These are phyloP conservation scores for Guyanaporus albipodus DNA, from an alignment of 768 basidiomycete species.

Conservation along the genomic window DNA sequence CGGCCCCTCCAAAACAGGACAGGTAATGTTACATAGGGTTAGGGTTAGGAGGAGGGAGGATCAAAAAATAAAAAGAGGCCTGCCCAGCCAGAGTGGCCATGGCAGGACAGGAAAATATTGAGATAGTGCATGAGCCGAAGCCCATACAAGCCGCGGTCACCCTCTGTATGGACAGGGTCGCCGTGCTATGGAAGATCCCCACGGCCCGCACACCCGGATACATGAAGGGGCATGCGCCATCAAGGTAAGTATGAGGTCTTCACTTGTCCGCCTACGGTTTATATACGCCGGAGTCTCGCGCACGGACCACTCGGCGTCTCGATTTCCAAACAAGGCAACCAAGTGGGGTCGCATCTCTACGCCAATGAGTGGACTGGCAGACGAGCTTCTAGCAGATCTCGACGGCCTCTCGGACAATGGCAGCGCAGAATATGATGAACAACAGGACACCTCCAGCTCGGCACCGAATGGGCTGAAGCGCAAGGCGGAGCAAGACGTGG, in stretches of 20 bases:
- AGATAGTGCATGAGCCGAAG: conserved; percentile 75
- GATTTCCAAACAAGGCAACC: conserved; percentile 11
- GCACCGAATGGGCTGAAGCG: conserved; percentile 49
- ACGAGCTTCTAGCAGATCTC: conserved; percentile 90
- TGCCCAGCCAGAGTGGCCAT: conserved; percentile 45
- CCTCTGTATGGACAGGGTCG: conserved; percentile 52
- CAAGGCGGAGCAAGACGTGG: conserved; percentile 52
- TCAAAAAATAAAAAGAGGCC: conserved; percentile 23
- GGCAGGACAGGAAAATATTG: conserved; percentile 76
- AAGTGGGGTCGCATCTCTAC: background rate
- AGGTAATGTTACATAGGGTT: conserved; percentile 20
- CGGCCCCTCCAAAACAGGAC: too few species aligned
- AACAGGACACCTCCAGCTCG: conserved; percentile 22
- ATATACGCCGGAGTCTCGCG: conserved; percentile 26
- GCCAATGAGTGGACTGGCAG: conserved; percentile 76
- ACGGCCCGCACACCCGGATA: conserved; percentile 54
- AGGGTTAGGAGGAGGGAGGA: conserved; percentile 23
- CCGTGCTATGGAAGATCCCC: conserved; percentile 53
- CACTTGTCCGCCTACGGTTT: conserved; percentile 1
- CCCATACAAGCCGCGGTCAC: conserved; percentile 45
- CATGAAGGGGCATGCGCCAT: conserved; percentile 55
- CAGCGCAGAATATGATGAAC: conserved; percentile 47
- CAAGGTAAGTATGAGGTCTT: conserved; percentile 56
- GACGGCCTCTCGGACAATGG: conserved; percentile 77
- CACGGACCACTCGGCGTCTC: conserved; percentile 23